Percentiles rank a stretch among this genome's conserved stretches.
These are phyloP conservation scores for Lentinula boryana DNA, from an alignment of 768 basidiomycete genomes.

Conservation along the genomic window DNA sequence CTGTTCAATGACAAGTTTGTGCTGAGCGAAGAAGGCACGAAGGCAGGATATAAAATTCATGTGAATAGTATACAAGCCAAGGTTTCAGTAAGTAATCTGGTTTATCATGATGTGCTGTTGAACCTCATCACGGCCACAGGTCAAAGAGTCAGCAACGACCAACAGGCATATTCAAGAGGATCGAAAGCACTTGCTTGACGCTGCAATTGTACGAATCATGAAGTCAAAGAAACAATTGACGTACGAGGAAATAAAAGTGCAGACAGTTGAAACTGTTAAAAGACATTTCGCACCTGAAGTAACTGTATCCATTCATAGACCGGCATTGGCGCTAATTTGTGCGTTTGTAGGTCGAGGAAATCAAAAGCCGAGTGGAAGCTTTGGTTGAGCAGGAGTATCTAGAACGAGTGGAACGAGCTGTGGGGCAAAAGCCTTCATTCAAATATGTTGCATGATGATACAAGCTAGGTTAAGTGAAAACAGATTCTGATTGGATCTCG, in stretches of 20 bases:
- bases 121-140: conserved; percentile 31
- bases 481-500: not conserved
- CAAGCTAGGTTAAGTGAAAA: too few species aligned
- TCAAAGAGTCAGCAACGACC: conserved; percentile 81
- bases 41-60: conserved; percentile 73
- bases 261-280: conserved; percentile 83
- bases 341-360: conserved; percentile 53
- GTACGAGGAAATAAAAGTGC: conserved; percentile 73
- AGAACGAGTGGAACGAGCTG: conserved; percentile 71
- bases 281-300: conserved; percentile 69
- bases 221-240: conserved; percentile 84
- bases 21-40: conserved; percentile 17
- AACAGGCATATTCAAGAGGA: conserved; percentile 84
- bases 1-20: conserved; percentile 78
- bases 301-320: not conserved
- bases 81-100: conserved; percentile 59
- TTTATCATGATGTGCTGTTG: too few species aligned
- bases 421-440: conserved; percentile 64
- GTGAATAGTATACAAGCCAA: conserved; percentile 96
- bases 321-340: not conserved
- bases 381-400: conserved; percentile 87
- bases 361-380: conserved; percentile 79
- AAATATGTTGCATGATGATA: conserved; percentile 65
- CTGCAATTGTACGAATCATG: conserved; percentile 96
- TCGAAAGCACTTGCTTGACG: conserved; percentile 80